Base-by-base conservation (phyloP, 78 protist species). In the Creolimax fragrantissima region DNA sequence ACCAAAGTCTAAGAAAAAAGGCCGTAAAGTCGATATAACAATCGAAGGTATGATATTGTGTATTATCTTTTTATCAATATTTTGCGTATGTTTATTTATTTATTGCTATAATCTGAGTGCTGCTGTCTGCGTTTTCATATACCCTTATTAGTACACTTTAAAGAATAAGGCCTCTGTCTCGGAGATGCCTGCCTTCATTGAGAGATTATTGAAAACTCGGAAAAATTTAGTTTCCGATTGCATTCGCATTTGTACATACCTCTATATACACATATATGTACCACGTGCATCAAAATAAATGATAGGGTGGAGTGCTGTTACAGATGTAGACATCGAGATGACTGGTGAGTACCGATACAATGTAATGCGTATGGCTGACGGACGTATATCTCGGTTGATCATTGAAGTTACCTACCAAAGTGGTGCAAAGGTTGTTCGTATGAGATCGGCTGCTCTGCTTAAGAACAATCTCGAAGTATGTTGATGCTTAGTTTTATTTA, bases 361-460 rank as follows among this genome's bases (percentile, higher is more conserved):
- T 6, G 86, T 83, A 24, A 83, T 83, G 86, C 86, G 86, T 41
- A 83, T 83, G 86, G 86, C 86, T 24, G 86, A 83, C 35, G 86
- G 86, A 41, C 86, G 86, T 32, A 24, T 83, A 24, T 17, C 41
- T 35, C 86, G 35, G 41, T 41, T 83, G 7, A 24, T 83, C 42
- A 83, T 83, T 24, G 86, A 83, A 5, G 86, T 83, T 36, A 83
- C 42, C 5, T 83, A 83, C 86, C 5, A 5, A 41, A 24, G 37
- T 5, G 86, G 86, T 6, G 86, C 86, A 6, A 83, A 83, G 86
- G 35, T 24, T 2, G 86, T 83, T 6, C 86, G 35, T 32, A 6
- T 83, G 86, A 6, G 86, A 6, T 83, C 86, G 5, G 6, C 86
- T 32, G 86, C 42, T 24, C 86, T 83, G 7, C 86, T 83, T 1